These are phyloP conservation scores for Trifolium pratense DNA, from an alignment of 306 rosid species.

Conservation along the genomic window DNA sequence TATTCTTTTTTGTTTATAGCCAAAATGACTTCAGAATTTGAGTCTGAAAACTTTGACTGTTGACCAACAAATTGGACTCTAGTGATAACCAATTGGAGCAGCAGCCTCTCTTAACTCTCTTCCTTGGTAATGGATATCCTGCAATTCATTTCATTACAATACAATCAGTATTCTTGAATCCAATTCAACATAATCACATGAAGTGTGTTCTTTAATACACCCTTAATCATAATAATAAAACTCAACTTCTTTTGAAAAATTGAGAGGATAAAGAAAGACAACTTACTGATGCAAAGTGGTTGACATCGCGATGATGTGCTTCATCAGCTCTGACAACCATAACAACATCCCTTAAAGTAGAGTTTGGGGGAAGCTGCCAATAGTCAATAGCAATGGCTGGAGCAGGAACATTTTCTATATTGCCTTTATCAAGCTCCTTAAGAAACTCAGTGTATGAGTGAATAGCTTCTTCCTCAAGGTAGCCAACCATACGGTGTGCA, in stretches of 20 bases:
- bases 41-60: constrained; percentile 2
- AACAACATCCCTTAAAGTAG: constrained; percentile 71
- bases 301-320: constrained; percentile 85
- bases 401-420: constrained; percentile 69
- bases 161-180: constrained; percentile 8
- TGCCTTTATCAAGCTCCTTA: constrained; percentile 73
- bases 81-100: constrained; percentile 77
- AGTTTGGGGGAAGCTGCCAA: constrained; percentile 65
- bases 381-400: constrained; percentile 82
- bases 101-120: constrained; percentile 64
- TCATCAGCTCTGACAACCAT: constrained; percentile 76
- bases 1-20: constrained; percentile 32
- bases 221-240: background rate
- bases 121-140: constrained; percentile 79
- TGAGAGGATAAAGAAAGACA: background rate
- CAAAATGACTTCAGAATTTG: constrained; percentile 25
- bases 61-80: constrained; percentile 13
- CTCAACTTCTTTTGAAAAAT: background rate
- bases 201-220: background rate
- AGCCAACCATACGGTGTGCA: constrained; percentile 82
- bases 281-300: constrained; percentile 78
- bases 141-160: constrained; percentile 42
- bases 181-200: background rate
- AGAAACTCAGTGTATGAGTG: constrained; percentile 82
- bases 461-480: constrained; percentile 84